phyloP scores from a whole-genome alignment of 495 filamentous ascomycete species.

The Geopyxis carbonaria region DNA sequence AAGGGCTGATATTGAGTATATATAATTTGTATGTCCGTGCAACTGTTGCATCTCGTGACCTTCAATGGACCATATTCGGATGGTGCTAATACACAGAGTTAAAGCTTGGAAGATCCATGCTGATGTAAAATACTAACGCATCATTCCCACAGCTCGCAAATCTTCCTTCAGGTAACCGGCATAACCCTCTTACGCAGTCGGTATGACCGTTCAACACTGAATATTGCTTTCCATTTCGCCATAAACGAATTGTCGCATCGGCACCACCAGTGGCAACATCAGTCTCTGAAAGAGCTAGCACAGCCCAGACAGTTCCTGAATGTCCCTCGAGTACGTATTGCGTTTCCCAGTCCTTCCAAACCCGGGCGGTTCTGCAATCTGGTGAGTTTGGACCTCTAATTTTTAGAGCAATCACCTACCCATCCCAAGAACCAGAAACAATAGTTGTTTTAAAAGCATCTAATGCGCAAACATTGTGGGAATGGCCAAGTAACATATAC shows the following conservation, averaged over 20 bases:
- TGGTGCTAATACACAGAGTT: slow-evolving; percentile 24
- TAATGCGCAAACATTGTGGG: slow-evolving; percentile 69
- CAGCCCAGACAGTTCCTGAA: slow-evolving; percentile 73
- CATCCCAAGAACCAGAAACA: slow-evolving; percentile 93
- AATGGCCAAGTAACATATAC: slow-evolving; percentile 70
- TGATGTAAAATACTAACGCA: slow-evolving; percentile 10
- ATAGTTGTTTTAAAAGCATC: slow-evolving; percentile 58
- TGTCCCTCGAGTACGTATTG: slow-evolving; percentile 57
- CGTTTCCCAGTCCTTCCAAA: slow-evolving; percentile 46
- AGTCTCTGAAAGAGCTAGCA: slow-evolving; percentile 61
- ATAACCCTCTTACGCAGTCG: slow-evolving; percentile 75
- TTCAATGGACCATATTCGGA: slow-evolving; percentile 65
- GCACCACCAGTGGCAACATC: slow-evolving; percentile 84
- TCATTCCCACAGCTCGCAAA: slow-evolving; percentile 26
- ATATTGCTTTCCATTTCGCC: slow-evolving; percentile 48
- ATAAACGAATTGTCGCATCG: slow-evolving; percentile 76
- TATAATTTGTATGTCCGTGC: slow-evolving; percentile 82
- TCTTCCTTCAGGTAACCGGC: slow-evolving; percentile 49
- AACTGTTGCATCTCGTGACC: slow-evolving; percentile 57
- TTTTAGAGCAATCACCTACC: too few species aligned
- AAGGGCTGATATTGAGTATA: slow-evolving; percentile 65
- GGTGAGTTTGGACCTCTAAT: slow-evolving; percentile 11
- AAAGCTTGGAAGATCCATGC: slow-evolving; percentile 2
- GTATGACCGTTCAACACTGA: slow-evolving; percentile 50
- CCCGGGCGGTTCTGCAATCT: slow-evolving; percentile 20